Evolutionary conservation across 139 green algal genomes (phyloP), one percentile per base, ranked within the genome.

Genomic region (Limnomonas spitsbergensis): DNA sequence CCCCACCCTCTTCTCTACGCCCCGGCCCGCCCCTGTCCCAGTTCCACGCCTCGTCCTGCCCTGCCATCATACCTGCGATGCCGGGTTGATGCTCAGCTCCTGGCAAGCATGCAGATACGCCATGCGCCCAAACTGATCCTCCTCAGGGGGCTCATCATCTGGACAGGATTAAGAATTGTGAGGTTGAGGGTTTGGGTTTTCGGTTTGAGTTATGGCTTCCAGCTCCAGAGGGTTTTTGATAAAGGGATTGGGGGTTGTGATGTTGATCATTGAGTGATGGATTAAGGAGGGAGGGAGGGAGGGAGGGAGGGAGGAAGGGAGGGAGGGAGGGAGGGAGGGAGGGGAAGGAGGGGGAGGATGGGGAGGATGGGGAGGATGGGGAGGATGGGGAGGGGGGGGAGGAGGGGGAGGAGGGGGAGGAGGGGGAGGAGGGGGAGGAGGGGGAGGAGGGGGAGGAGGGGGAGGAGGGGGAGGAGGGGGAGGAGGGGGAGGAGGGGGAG

Each of bases 91-190:
- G 37, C 76, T 69, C 20, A 83, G 38, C 71, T 84, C 71, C 32
- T 78, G 70, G 52, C 83, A 87, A 32, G 66, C 66, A 38, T 80
- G 47, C 66, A 87, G 56, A 38, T 87, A 87, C 1, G 35, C 35
- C 9, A 81, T 54, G 6, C 83, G 75, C 0, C 83, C 83, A 76
- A 87, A 87, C 39, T 82, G 79, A 52, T 87, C 83, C 76, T 87
- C 83, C 69, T 84, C 77, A 20, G 70, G 70, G 20, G 73, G 81
- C 20, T 82, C 38, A 61, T 86, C 81, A 7, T 86, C 81, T 86
- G 69, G 9, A 66, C 14, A 67, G n/a, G n/a, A n/a, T n/a, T n/a
- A n/a, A n/a, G n/a, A n/a, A n/a, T n/a, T n/a, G n/a, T n/a, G n/a
- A n/a, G n/a, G n/a, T n/a, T n/a, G n/a, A n/a, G n/a, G n/a, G n/a